A percentile compares a stretch with the other conserved stretches of the same genome.
These are phyloP conservation scores for Acrasis kona DNA, from an alignment of 78 protist genomes.

Conservation along the genomic window DNA sequence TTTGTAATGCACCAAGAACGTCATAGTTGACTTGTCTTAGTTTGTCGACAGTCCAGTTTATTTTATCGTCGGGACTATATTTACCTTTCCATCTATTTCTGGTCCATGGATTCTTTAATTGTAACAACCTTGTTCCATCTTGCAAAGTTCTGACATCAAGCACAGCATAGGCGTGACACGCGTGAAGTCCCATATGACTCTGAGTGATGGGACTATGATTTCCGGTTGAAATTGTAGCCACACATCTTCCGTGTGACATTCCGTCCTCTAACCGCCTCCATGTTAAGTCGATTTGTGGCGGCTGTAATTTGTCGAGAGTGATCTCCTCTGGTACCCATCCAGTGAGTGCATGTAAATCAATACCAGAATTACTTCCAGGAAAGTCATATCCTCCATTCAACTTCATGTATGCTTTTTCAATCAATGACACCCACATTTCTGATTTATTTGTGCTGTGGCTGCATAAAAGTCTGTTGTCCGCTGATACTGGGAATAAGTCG, in stretches of 20 bases:
- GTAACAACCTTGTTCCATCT: not conserved
- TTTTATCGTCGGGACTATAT: not conserved
- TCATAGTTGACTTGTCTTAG: slow-evolving; percentile 1
- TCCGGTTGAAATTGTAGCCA: slow-evolving; percentile 1
- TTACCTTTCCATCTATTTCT: slow-evolving; percentile 9
- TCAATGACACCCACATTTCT: slow-evolving; percentile 8
- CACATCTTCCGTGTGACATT: not conserved
- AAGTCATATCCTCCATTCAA: slow-evolving; percentile 2
- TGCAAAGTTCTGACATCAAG: not conserved
- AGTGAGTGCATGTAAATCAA: not conserved
- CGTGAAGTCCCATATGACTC: not conserved
- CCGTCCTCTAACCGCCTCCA: not conserved
- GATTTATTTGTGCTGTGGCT: not conserved
- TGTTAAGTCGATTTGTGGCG: not conserved
- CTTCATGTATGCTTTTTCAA: slow-evolving; percentile 11
- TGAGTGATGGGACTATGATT: not conserved
- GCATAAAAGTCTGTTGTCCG: not conserved
- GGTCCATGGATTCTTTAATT: slow-evolving; percentile 6
- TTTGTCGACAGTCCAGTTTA: slow-evolving; percentile 1
- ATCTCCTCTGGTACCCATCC: slow-evolving; percentile 9
- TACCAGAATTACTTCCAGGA: slow-evolving; percentile 1
- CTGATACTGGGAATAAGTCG: not conserved
- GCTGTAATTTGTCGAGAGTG: not conserved
- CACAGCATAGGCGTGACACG: slow-evolving; percentile 10
- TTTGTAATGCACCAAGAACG: not conserved